These are phyloP conservation scores for Peronospora farinosa DNA, from an alignment of 352 stramenopile genomes.

Conservation along the genomic window DNA sequence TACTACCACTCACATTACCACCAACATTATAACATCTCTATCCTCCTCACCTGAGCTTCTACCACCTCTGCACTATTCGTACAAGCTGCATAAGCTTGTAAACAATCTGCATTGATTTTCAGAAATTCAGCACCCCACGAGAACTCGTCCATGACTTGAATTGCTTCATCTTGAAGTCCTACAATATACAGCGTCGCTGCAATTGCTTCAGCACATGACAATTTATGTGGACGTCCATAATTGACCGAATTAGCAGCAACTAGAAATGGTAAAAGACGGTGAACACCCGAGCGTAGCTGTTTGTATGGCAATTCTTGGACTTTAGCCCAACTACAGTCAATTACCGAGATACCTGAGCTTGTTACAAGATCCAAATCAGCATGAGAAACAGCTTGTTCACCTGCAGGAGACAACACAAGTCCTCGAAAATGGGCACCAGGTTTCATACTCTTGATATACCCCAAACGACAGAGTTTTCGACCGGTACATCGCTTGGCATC, in stretches of 20 bases:
- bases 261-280: slow-evolving; percentile 95
- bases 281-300: slow-evolving; percentile 90
- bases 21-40: slow-evolving; percentile 1
- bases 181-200: slow-evolving; percentile 97
- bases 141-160: slow-evolving; percentile 91
- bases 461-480: slow-evolving; percentile 88
- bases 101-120: slow-evolving; percentile 90
- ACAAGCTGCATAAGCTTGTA: slow-evolving; percentile 81
- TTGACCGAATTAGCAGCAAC: slow-evolving; percentile 98
- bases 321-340: slow-evolving; percentile 97
- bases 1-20: slow-evolving; percentile 3
- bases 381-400: slow-evolving; percentile 85
- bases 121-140: slow-evolving; percentile 91
- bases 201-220: slow-evolving; percentile 96
- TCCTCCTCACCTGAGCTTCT: slow-evolving; percentile 47
- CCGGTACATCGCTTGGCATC: slow-evolving; percentile 93
- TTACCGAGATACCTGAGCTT: slow-evolving; percentile 89
- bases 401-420: slow-evolving; percentile 91
- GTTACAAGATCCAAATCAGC: slow-evolving; percentile 78
- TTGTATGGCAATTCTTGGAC: slow-evolving; percentile 94
- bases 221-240: slow-evolving; percentile 94
- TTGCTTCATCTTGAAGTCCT: slow-evolving; percentile 84
- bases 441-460: slow-evolving; percentile 90
- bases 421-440: slow-evolving; percentile 90
- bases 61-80: slow-evolving; percentile 69